These are phyloP conservation scores for Nyssa sinensis DNA, from an alignment of 148 eudicot genomes.

Conservation along the genomic window DNA sequence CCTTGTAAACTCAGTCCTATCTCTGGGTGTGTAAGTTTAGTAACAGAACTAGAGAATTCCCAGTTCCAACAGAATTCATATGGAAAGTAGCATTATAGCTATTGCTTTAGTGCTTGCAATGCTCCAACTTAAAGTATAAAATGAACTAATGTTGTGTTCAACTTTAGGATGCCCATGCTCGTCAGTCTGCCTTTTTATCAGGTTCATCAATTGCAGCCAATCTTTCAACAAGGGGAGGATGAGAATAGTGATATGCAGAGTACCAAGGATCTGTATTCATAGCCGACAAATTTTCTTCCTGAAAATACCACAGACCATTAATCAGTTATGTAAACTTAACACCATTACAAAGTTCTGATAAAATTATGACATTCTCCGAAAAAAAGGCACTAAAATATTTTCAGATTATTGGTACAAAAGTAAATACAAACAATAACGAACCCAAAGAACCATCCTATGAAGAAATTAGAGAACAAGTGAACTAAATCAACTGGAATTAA, in stretches of 20 bases:
- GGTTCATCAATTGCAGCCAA: slow-evolving; percentile 72
- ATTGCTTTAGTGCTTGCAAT: background rate
- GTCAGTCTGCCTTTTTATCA: slow-evolving; percentile 63
- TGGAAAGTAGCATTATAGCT: background rate
- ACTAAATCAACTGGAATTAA: no score
- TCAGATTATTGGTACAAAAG: no score
- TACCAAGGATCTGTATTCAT: slow-evolving; percentile 99
- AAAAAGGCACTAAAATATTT: no score
- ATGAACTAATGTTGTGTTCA: background rate
- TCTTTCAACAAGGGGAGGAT: slow-evolving; percentile 96
- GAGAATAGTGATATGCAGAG: slow-evolving; percentile 94
- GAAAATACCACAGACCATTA: slow-evolving; percentile 19
- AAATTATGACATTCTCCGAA: no score
- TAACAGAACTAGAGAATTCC: background rate
- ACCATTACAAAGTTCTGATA: no score
- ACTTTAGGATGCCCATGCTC: background rate
- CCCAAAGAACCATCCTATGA: no score
- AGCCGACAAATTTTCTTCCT: slow-evolving; percentile 95
- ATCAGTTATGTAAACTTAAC: background rate
- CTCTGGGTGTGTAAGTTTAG: background rate
- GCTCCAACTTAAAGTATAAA: background rate
- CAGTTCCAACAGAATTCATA: slow-evolving; percentile 1
- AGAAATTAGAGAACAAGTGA: no score
- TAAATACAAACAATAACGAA: no score
- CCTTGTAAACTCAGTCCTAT: background rate